phyloP scores from a whole-genome alignment of 2,329 filamentous ascomycete species.

The Penicillium sp. region DNA sequence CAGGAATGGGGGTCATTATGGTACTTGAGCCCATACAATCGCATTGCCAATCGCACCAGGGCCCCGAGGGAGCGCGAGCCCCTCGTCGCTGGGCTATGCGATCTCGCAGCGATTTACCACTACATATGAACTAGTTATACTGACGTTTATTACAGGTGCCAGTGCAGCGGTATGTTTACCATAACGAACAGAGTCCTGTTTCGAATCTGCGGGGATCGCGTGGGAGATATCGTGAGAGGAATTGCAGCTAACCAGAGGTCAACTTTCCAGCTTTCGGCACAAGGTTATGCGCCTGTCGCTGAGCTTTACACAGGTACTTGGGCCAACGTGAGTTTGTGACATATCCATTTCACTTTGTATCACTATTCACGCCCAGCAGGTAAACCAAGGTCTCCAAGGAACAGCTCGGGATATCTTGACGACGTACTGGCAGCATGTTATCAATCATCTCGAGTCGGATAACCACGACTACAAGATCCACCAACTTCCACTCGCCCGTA shows the following conservation, averaged over 20 bases:
- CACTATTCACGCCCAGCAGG: conserved; percentile 56
- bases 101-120: background rate
- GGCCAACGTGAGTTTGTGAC: conserved; percentile 74
- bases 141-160: conserved; percentile 57
- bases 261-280: conserved; percentile 70
- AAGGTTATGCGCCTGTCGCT: conserved; percentile 83
- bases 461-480: conserved; percentile 99
- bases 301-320: conserved; percentile 93
- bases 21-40: conserved; percentile 49
- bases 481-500: conserved; percentile 92
- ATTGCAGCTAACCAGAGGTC: conserved; percentile 28
- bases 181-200: background rate
- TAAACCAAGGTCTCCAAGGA: conserved; percentile 91
- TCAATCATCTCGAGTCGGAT: conserved; percentile 91
- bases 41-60: background rate
- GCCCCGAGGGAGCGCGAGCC: background rate
- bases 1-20: conserved; percentile 76
- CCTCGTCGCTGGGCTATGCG: background rate
- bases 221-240: background rate
- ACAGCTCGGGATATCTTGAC: conserved; percentile 96
- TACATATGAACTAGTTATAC: background rate
- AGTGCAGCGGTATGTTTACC: conserved; percentile 65
- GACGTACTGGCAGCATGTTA: conserved; percentile 98
- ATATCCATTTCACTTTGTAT: background rate
- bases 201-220: conserved; percentile 1